Evolutionary conservation across 768 basidiomycete species (phyloP).

Genomic region (Kwoniella dendrophila): DNA sequence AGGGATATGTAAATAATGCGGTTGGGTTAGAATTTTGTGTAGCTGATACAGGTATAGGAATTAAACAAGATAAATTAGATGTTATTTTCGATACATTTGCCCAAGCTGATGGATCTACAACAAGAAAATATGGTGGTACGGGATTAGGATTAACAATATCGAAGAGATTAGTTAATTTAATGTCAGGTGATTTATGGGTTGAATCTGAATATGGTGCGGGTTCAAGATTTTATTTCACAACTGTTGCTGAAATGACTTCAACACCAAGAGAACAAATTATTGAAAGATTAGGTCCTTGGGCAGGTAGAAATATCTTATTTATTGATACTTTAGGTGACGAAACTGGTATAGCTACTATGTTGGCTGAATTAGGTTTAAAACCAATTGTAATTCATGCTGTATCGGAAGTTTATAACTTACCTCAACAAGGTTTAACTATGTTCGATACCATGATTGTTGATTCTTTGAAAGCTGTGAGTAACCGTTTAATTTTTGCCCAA

Average conservation of each 20-base stretch:
- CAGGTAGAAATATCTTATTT: constrained; percentile 84
- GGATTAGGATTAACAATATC: constrained; percentile 96
- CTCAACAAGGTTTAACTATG: constrained; percentile 68
- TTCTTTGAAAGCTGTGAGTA: constrained; percentile 75
- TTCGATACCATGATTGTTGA: constrained; percentile 97
- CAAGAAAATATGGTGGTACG: constrained; percentile 96
- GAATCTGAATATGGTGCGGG: constrained; percentile 91
- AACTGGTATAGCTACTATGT: constrained; percentile 73
- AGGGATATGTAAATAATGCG: constrained; percentile 68
- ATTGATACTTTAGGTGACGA: constrained; percentile 80
- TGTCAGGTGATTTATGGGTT: constrained; percentile 99
- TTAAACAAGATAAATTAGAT: constrained; percentile 96
- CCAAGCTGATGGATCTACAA: constrained; percentile 97
- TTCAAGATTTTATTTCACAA: constrained; percentile 83
- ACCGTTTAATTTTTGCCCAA: constrained; percentile 1
- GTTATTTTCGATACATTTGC: constrained; percentile 99
- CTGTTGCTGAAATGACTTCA: constrained; percentile 53
- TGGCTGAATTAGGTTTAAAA: constrained; percentile 76
- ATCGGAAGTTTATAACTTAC: constrained; percentile 65
- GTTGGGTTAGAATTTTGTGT: constrained; percentile 97
- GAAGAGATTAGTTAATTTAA: constrained; percentile 91
- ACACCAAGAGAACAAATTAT: constrained; percentile 43
- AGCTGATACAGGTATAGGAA: constrained; percentile 96
- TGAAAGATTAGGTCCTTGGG: constrained; percentile 65
- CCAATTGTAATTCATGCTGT: constrained; percentile 76